Conservation (phyloP, 345 rosid species). For the Populus nigra region DNA sequence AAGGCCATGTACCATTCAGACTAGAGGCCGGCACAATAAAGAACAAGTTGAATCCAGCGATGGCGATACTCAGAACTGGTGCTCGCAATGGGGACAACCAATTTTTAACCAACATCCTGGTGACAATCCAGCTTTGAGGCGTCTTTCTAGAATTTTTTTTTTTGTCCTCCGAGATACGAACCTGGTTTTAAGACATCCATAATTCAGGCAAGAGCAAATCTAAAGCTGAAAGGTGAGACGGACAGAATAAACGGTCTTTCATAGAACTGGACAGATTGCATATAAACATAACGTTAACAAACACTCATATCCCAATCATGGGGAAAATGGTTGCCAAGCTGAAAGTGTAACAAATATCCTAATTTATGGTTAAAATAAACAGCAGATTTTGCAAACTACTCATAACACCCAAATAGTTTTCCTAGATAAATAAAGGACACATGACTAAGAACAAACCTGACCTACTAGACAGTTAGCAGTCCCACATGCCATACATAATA, state of each 20-base stretch:
- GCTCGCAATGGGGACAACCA: no score
- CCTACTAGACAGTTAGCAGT: constrained; percentile 50
- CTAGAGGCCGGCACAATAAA: no score
- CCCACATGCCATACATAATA: constrained; percentile 17
- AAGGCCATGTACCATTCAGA: neutral
- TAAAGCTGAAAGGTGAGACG: neutral
- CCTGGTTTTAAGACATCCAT: neutral
- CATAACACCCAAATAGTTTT: constrained; percentile 26
- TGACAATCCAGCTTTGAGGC: no score
- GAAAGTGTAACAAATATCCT: constrained; percentile 20
- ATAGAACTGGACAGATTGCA: constrained; percentile 15
- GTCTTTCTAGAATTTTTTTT: no score
- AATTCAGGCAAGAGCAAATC: neutral
- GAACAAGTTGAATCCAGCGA: no score
- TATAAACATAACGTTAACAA: constrained; percentile 12
- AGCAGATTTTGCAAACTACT: constrained; percentile 29
- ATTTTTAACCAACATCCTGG: no score
- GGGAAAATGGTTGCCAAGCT: constrained; percentile 22
- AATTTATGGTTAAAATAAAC: constrained; percentile 21
- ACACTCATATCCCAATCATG: constrained; percentile 13
- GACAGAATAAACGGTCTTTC: neutral
- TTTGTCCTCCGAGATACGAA: neutral
- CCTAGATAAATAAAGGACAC: constrained; percentile 25
- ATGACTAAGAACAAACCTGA: constrained; percentile 38
- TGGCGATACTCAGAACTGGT: no score